phyloP scores from a whole-genome alignment of 2,329 filamentous ascomycete species.

The Stachybotrys echinatus region DNA sequence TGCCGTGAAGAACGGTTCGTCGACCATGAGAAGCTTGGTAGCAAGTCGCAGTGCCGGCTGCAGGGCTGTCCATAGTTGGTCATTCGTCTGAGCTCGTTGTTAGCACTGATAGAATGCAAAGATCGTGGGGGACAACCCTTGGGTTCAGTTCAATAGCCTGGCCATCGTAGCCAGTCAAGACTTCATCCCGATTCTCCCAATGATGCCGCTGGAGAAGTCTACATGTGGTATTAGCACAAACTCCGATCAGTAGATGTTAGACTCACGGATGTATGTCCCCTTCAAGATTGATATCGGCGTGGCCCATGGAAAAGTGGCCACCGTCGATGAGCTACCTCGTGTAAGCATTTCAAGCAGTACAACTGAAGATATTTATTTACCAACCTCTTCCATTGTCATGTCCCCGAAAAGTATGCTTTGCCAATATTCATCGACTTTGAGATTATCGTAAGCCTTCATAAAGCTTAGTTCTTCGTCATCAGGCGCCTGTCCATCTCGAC shows the following conservation, averaged over 20 bases:
- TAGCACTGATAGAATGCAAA: background rate
- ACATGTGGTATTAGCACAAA: background rate
- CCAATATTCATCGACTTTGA: constrained; percentile 24
- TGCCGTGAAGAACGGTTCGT: constrained; percentile 13
- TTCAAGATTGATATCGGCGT: constrained; percentile 2
- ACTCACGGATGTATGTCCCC: constrained; percentile 17
- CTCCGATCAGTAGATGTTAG: background rate
- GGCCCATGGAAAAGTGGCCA: constrained; percentile 14
- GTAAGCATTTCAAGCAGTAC: background rate
- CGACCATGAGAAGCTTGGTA: constrained; percentile 12
- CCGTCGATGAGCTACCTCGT: constrained; percentile 14
- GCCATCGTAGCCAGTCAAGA: constrained; percentile 14
- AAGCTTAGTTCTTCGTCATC: constrained; percentile 10
- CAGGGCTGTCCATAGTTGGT: constrained; percentile 21
- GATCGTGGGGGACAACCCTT: constrained; percentile 8
- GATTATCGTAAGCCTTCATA: constrained; percentile 14
- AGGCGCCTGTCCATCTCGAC: constrained; percentile 5
- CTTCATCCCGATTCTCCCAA: background rate
- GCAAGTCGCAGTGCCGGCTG: constrained; percentile 20
- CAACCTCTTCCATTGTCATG: constrained; percentile 24
- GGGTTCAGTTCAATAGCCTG: constrained; percentile 17
- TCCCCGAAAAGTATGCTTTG: constrained; percentile 20
- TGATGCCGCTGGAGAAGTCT: background rate
- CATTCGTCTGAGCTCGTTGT: constrained; percentile 9
- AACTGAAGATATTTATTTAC: background rate